Evolutionary conservation across 2,329 filamentous ascomycete species (phyloP), one percentile per base, ranked within the genome.

Genomic region (Thelonectria olida): DNA sequence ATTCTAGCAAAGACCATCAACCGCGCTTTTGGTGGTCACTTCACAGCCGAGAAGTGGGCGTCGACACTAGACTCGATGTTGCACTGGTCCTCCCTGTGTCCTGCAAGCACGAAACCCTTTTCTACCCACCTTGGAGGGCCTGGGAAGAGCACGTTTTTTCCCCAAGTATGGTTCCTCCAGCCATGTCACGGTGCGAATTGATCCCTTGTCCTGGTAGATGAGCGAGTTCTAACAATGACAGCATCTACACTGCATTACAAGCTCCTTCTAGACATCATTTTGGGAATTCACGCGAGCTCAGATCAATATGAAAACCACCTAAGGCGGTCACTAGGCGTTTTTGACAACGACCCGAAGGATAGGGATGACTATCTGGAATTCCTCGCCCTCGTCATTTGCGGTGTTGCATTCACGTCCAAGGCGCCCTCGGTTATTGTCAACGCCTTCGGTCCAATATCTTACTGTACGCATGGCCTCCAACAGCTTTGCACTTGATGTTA

Each of bases 381-480:
- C 0, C 70, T 76, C 13, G 79, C 80, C 0, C 64, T 75, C 0
- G 72, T 79, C 2, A 73, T 83, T 2, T 82, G 80, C 54, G 80
- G 80, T 2, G 73, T 82, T 12, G 78, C 81, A 0, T 80, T 83
- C 47, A 80, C 80, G 0, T 72, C 78, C n/a, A 77, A 77, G 6
- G 78, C 73, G 5, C 71, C 78, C 0, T 67, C 81, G 0, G 80
- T 82, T 2, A 69, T 81, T 5, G 79, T 84, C 4, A 84, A 84
- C 59, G 74, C 79, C 3, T 84, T 84, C 64, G 82, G 81, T 0
- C 81, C 81, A 13, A 81, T 83, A 25, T 73, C 78, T 2, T 83
- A 78, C 52, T 82, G 81, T 82, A 65, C 69, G 77, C 72, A 3
- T 20, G 42, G 22, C 23, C 6, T 34, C 13, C n/a, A 25, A 31